Evolutionary conservation across 2,329 filamentous ascomycete genomes (phyloP), one percentile per base, ranked within the genome.

Genomic region (Alternaria gaisen): DNA sequence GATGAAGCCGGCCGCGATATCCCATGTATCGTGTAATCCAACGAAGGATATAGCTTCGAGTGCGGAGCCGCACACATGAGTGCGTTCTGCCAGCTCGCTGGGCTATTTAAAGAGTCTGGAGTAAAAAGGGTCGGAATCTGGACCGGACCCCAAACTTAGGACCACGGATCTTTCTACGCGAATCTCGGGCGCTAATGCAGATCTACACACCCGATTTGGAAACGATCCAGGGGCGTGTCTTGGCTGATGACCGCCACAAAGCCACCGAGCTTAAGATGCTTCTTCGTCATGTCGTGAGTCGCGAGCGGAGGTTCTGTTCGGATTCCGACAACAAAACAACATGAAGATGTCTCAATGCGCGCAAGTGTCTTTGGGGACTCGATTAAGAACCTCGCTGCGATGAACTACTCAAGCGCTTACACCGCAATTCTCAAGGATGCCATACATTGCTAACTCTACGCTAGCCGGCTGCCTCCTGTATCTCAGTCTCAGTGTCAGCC

Each of bases 161-260:
- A 56, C 28, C 18, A 50, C 28, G 22, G 41, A 34, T 47, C 22
- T 54, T 54, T 53, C 30, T 48, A 34, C 34, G 56, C 48, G 41
- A 48, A 43, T 32, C 51, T 36, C 56, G 56, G 56, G 42, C 51
- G 51, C 57, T 60, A 60, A 22, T 11, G 24, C 12, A 12, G 57
- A 60, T 60, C 57, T 42, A 41, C 57, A 34, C 11, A 7, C 44
- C 47, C n/a, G 22, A 51, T 48, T 41, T 43, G 52, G 52, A 26
- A 38, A 42, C 24, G 28, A 51, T 26, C 20, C 52, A 56, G 53
- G 57, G 57, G 57, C 10, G 12, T 12, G 14, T 44, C 48, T 54
- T 60, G 54, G 52, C 52, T 54, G 24, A 46, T 24, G 57, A 24
- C 44, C 48, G 52, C 52, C 43, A 60, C 36, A 48, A 48, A 32